A percentile compares a stretch with the other conserved stretches of the same genome.
phyloP scores from a whole-genome alignment of 2,329 filamentous ascomycete species.

The Aphanocladium album region DNA sequence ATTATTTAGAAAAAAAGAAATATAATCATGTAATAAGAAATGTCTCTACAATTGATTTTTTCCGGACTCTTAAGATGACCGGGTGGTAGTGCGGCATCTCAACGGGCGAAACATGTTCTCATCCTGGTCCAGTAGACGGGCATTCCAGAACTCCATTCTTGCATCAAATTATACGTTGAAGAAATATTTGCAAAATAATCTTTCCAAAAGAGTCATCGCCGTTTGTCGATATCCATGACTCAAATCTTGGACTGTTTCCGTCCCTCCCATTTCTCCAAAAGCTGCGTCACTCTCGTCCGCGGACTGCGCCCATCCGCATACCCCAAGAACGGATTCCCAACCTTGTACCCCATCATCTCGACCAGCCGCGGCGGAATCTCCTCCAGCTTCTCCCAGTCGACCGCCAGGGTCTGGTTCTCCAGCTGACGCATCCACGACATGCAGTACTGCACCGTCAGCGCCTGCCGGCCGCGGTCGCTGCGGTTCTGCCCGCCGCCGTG shows the following conservation, averaged over 20 bases:
- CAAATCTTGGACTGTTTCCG: neutral
- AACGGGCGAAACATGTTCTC: no score
- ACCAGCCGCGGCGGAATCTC: constrained; percentile 20
- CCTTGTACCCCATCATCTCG: constrained; percentile 22
- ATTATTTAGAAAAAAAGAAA: no score
- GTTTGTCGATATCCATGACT: no score
- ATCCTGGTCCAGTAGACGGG: no score
- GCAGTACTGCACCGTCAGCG: constrained; percentile 36
- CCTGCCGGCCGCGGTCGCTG: constrained; percentile 24
- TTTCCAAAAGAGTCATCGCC: no score
- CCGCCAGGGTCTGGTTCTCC: constrained; percentile 32
- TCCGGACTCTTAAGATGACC: no score
- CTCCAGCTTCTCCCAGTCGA: constrained; percentile 23
- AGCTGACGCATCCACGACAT: constrained; percentile 35
- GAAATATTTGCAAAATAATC: no score
- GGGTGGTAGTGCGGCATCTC: no score
- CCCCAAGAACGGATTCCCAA: constrained; percentile 20
- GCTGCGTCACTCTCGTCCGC: constrained; percentile 15
- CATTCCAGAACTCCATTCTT: no score
- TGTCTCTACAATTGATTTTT: no score
- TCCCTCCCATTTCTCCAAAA: constrained; percentile 15
- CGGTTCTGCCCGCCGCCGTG: constrained; percentile 33
- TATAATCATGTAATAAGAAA: no score
- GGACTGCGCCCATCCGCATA: constrained; percentile 21
- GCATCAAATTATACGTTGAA: no score